A percentile compares a stretch with the other conserved stretches of the same genome.
These are phyloP conservation scores for Suillus tomentosus DNA, from an alignment of 768 basidiomycete species.

Conservation along the genomic window DNA sequence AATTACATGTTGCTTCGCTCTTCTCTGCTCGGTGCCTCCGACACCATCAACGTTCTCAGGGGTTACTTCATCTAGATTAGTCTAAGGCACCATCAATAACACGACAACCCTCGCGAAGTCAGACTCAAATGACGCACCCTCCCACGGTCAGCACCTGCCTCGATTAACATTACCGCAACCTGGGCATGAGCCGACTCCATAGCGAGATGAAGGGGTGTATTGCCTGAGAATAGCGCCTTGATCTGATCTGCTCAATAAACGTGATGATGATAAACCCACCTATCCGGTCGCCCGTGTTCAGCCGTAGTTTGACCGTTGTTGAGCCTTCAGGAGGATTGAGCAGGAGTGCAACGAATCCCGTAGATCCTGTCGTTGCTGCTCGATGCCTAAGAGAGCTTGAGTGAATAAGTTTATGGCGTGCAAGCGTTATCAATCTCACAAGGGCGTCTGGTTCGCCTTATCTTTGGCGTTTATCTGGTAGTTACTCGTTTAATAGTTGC, in stretches of 20 bases:
- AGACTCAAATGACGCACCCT: slow-evolving; percentile 54
- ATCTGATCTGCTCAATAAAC: not conserved
- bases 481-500: slow-evolving; percentile 31
- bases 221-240: slow-evolving; percentile 53
- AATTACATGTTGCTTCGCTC: slow-evolving; percentile 74
- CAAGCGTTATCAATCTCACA: slow-evolving; percentile 51
- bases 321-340: slow-evolving; percentile 77
- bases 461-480: slow-evolving; percentile 91
- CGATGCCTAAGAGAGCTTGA: slow-evolving; percentile 64
- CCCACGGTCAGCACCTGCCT: slow-evolving; percentile 91
- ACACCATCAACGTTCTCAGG: slow-evolving; percentile 91
- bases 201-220: slow-evolving; percentile 95
- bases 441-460: slow-evolving; percentile 87
- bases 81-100: slow-evolving; percentile 40
- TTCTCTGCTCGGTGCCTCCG: slow-evolving; percentile 85
- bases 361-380: slow-evolving; percentile 93
- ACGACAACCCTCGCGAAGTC: not conserved
- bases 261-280: slow-evolving; percentile 42
- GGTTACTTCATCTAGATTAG: slow-evolving; percentile 82
- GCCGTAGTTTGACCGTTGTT: slow-evolving; percentile 60
- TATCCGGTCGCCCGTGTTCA: slow-evolving; percentile 84
- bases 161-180: slow-evolving; percentile 87
- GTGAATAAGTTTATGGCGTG: slow-evolving; percentile 6
- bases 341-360: slow-evolving; percentile 86
- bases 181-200: slow-evolving; percentile 96